These are phyloP conservation scores for Acmispon strigosus DNA, from an alignment of 306 rosid genomes.

Conservation along the genomic window DNA sequence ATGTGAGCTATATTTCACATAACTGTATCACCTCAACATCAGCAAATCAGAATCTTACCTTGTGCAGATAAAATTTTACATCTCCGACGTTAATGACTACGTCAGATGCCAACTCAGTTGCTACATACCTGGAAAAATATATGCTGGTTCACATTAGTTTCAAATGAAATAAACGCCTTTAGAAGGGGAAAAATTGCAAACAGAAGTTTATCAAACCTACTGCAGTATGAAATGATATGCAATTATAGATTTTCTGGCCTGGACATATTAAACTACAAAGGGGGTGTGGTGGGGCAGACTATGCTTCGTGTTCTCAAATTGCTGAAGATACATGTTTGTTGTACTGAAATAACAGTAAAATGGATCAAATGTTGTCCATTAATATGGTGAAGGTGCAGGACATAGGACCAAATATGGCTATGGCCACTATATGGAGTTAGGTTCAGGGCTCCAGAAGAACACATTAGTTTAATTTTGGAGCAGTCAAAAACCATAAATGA, in stretches of 20 bases:
- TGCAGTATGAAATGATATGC: background rate
- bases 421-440: background rate
- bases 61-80: constrained; percentile 78
- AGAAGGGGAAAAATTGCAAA: background rate
- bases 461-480: background rate
- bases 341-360: background rate
- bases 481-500: background rate
- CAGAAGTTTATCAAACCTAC: background rate
- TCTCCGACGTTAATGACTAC: constrained; percentile 59
- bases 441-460: background rate
- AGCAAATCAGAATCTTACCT: constrained; percentile 49
- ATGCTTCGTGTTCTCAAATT: background rate
- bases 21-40: background rate
- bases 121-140: constrained; percentile 54
- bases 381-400: background rate
- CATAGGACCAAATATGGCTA: background rate
- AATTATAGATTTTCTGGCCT: background rate
- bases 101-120: constrained; percentile 75
- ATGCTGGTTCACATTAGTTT: constrained; percentile 12
- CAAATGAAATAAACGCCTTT: constrained; percentile 8
- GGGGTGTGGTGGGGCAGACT: background rate
- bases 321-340: background rate
- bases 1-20: background rate
- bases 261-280: background rate
- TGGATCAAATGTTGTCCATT: background rate